phyloP scores from a whole-genome alignment of 2,329 filamentous ascomycete species.

The Cadophora sp. region DNA sequence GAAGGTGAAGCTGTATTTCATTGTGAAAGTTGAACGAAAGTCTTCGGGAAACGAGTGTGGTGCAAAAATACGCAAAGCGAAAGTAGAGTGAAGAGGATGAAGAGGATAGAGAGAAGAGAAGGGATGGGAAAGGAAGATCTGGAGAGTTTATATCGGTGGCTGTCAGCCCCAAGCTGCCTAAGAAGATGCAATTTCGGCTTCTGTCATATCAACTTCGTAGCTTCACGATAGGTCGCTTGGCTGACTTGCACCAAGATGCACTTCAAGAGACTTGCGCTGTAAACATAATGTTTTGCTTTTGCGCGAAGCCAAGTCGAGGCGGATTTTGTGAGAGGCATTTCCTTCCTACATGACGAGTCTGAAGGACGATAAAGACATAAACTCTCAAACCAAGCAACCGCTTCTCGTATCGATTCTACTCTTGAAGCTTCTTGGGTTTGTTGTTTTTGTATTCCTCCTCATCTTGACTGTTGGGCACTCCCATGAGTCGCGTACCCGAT shows the following conservation, averaged over 20 bases:
- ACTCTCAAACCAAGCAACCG: background rate
- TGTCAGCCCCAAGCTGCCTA: conserved; percentile 10
- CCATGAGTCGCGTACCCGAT: background rate
- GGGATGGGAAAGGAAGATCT: background rate
- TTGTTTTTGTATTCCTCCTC: background rate
- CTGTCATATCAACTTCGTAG: conserved; percentile 2
- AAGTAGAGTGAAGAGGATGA: background rate
- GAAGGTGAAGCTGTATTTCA: conserved; percentile 12
- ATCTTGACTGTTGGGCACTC: background rate
- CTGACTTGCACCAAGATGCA: background rate
- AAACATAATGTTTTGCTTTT: too few relatives aligned
- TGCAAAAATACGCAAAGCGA: conserved; percentile 9
- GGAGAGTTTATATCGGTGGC: conserved; percentile 1
- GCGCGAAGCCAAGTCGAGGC: too few relatives aligned
- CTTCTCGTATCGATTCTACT: background rate
- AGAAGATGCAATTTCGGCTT: conserved; percentile 11
- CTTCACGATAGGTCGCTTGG: conserved; percentile 11
- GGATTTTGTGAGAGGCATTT: too few relatives aligned
- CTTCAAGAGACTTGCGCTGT: background rate
- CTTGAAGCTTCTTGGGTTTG: background rate
- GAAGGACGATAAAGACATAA: too few relatives aligned
- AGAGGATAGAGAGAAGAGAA: background rate
- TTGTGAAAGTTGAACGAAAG: conserved; percentile 2
- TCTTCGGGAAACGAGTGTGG: conserved; percentile 6
- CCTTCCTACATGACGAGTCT: too few relatives aligned